Conservation (phyloP, 2,329 filamentous ascomycete genomes). For the Exutisphaerella laricina region DNA sequence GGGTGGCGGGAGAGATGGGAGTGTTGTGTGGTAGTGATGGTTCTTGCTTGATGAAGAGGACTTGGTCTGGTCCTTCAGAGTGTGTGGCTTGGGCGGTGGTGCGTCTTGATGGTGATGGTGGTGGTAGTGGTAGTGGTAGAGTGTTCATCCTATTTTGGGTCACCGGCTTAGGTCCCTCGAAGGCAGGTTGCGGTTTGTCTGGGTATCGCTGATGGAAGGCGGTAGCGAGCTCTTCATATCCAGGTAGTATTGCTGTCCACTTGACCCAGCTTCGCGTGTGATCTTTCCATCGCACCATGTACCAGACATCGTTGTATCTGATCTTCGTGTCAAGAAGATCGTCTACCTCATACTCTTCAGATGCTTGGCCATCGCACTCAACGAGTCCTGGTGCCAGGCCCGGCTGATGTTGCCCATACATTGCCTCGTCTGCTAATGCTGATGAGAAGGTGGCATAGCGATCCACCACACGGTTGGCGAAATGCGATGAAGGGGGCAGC, state of each 20-base stretch:
- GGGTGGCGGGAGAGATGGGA: too few species aligned
- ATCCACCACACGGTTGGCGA: too few species aligned
- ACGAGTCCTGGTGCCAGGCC: not conserved
- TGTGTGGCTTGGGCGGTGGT: too few species aligned
- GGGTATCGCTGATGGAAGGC: not conserved
- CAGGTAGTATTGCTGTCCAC: not conserved
- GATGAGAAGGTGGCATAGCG: too few species aligned
- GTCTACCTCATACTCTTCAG: not conserved
- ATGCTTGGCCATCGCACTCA: not conserved
- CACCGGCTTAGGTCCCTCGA: not conserved
- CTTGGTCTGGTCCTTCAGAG: too few species aligned
- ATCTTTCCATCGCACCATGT: not conserved
- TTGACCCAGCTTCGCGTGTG: not conserved
- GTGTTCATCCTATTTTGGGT: not conserved
- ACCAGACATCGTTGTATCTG: not conserved
- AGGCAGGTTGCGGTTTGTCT: not conserved
- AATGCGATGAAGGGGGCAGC: too few species aligned
- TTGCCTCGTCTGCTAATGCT: too few species aligned
- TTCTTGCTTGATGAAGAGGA: too few species aligned
- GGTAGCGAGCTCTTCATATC: not conserved
- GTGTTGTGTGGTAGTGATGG: too few species aligned
- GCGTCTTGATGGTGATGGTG: too few species aligned
- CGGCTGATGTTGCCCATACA: too few species aligned
- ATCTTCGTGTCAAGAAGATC: not conserved
- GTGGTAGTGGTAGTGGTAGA: too few species aligned